Conservation (phyloP, 129 eudicot species). For the Cynara cardunculus region DNA sequence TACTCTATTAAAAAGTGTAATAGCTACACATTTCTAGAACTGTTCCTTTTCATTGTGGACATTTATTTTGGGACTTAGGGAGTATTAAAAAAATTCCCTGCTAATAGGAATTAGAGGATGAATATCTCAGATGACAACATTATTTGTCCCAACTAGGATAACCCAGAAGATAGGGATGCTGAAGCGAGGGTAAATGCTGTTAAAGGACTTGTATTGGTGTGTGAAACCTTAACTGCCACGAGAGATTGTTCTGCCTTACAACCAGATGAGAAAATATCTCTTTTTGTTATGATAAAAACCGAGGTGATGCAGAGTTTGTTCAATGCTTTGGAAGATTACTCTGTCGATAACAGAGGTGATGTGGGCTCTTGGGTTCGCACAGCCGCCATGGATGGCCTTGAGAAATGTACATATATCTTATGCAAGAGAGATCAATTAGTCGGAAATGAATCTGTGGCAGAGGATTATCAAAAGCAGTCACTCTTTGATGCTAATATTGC, state of each 20-base stretch:
- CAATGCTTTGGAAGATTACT: slow-evolving; percentile 89
- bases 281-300: slow-evolving; percentile 51
- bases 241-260: slow-evolving; percentile 28
- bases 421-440: slow-evolving; percentile 46
- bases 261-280: slow-evolving; percentile 35
- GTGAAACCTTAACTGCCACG: slow-evolving; percentile 63
- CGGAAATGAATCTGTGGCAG: slow-evolving; percentile 16
- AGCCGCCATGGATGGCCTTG: slow-evolving; percentile 92
- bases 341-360: slow-evolving; percentile 96
- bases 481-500: slow-evolving; percentile 71
- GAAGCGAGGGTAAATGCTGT: slow-evolving; percentile 93
- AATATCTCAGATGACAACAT: slow-evolving; percentile 4
- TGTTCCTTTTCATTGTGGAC: background rate
- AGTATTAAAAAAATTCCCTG: background rate
- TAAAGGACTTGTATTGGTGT: slow-evolving; percentile 79
- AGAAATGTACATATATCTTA: slow-evolving; percentile 70
- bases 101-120: background rate
- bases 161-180: slow-evolving; percentile 95
- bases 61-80: background rate
- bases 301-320: slow-evolving; percentile 79
- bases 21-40: background rate
- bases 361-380: slow-evolving; percentile 99
- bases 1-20: background rate
- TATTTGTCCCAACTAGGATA: slow-evolving; percentile 47
- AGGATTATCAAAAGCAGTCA: slow-evolving; percentile 17